phyloP scores from a whole-genome alignment of 1,139 yeast species.

The Suhomyces panamericanus region DNA sequence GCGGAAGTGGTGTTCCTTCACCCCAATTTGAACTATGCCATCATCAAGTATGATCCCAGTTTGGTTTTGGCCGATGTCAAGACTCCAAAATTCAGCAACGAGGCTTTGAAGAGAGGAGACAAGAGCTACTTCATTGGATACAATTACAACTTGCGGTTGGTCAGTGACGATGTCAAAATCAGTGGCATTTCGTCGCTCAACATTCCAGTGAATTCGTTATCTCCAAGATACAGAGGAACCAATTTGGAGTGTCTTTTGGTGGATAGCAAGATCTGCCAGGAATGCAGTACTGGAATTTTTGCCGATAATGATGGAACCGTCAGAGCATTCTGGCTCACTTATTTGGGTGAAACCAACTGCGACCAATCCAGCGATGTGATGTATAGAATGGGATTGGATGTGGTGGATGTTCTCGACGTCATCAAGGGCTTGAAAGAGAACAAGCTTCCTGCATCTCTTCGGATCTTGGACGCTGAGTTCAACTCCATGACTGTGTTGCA shows the following conservation, averaged over 20 bases:
- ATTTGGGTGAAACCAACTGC: slow-evolving; percentile 62
- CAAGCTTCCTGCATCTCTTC: slow-evolving; percentile 52
- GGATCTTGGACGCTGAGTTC: slow-evolving; percentile 80
- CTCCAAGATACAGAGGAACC: slow-evolving; percentile 85
- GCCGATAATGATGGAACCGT: slow-evolving; percentile 79
- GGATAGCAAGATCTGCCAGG: slow-evolving; percentile 70
- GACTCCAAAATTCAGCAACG: slow-evolving; percentile 62
- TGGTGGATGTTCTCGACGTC: slow-evolving; percentile 60
- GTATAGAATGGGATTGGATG: slow-evolving; percentile 82
- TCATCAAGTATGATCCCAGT: slow-evolving; percentile 77
- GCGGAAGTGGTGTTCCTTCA: slow-evolving; percentile 82
- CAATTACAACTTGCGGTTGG: slow-evolving; percentile 67
- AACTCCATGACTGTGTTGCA: slow-evolving; percentile 66
- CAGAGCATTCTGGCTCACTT: slow-evolving; percentile 82
- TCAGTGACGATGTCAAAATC: slow-evolving; percentile 73
- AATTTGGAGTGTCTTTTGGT: slow-evolving; percentile 76
- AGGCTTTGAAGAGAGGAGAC: slow-evolving; percentile 73
- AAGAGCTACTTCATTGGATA: slow-evolving; percentile 76
- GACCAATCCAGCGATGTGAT: slow-evolving; percentile 55
- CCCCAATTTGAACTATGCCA: slow-evolving; percentile 85
- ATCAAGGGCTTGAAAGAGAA: slow-evolving; percentile 55
- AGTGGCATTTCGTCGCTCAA: slow-evolving; percentile 75
- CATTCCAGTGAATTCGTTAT: slow-evolving; percentile 64
- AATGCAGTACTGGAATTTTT: slow-evolving; percentile 78
- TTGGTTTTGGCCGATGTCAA: slow-evolving; percentile 46